phyloP scores from a whole-genome alignment of 2,329 filamentous ascomycete species.

The Claviceps maximensis region DNA sequence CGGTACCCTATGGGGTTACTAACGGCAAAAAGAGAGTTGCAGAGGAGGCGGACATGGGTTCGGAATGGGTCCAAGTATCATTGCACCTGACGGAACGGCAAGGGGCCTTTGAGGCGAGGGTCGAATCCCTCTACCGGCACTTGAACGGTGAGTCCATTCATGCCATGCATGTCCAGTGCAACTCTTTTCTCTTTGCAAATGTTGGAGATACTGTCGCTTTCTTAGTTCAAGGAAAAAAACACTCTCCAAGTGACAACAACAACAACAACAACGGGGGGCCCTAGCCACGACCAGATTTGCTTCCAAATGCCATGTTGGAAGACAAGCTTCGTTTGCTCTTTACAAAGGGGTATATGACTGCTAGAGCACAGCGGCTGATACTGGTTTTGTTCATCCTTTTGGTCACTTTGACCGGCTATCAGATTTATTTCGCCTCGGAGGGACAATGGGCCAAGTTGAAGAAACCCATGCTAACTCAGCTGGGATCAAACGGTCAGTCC shows the following conservation, averaged over 20 bases:
- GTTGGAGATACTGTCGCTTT: neutral
- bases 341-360: neutral
- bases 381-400: neutral
- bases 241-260: neutral
- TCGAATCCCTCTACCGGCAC: too few relatives aligned
- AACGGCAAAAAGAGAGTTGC: too few relatives aligned
- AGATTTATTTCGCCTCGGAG: neutral
- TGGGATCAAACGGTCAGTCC: conserved; percentile 1
- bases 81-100: too few relatives aligned
- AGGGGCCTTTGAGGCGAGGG: too few relatives aligned
- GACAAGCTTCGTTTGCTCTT: neutral
- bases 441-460: neutral
- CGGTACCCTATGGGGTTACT: too few relatives aligned
- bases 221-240: too few relatives aligned
- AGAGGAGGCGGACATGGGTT: too few relatives aligned
- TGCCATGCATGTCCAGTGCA: neutral
- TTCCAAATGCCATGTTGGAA: neutral
- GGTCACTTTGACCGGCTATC: neutral
- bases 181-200: neutral
- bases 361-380: neutral
- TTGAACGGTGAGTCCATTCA: neutral
- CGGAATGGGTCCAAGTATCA: too few relatives aligned
- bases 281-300: neutral
- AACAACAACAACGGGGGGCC: too few relatives aligned
- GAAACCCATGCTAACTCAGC: neutral